Base-by-base conservation (phyloP, 208 protist species). In the Wallacemonas rigidus region DNA sequence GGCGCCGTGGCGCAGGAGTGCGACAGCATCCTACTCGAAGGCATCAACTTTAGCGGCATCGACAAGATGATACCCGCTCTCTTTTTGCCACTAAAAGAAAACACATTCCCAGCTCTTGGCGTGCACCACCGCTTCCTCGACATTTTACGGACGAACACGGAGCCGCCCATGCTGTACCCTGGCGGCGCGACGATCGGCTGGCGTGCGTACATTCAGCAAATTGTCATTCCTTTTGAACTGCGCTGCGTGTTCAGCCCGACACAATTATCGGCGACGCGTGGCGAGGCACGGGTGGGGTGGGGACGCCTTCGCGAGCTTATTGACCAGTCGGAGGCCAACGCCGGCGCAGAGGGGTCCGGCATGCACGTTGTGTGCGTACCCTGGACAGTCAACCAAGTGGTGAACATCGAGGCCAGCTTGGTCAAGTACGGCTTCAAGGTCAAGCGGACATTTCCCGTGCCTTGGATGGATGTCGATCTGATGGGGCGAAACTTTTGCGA, bases 391-490 rank as follows among this genome's bases (percentile, higher is more conserved):
- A 74, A 94, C 40, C 92, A 97, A 44, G 85, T 94, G 12, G 85
- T 93, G n/a, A 97, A 95, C 67, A 62, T 97, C 2, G 87, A 97
- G 87, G 89, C 90, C 9, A 95, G 90, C 58, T 74, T 97, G 0
- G 54, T 97, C 8, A 93, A 93, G 79, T 88, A 89, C 60, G 92
- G 92, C 17, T 97, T 93, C 62, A 72, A 79, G 64, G 79, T 93
- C 38, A 67, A 75, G 15, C 78, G 83, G 2, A 80, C 88, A 36
- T 94, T 91, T 72, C 74, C 79, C n/a, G 17, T 97, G 57, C 85
- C 85, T 38, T 97, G 92, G 90, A 80, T 91, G 26, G 82, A 76
- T 15, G 82, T 87, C 76, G 85, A 97, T 69, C 76, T 89, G 77
- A 86, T 95, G 70, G 92, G 92, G 8, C 68, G 85, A 17, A 69